These are phyloP conservation scores for Pezicula carpinea DNA, from an alignment of 2,329 filamentous ascomycete species.

Conservation along the genomic window DNA sequence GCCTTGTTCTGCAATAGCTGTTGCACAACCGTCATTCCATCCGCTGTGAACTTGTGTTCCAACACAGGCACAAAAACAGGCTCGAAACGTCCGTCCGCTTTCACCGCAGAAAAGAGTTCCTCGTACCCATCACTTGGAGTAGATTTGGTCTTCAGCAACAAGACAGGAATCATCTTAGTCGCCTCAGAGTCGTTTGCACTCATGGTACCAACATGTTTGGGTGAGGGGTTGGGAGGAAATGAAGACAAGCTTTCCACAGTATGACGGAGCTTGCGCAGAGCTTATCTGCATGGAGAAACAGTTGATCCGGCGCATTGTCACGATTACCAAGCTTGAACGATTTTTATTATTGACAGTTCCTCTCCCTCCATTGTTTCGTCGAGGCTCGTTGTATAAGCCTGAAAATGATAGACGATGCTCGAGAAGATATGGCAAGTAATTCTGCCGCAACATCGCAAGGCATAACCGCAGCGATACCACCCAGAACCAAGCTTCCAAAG, in stretches of 20 bases:
- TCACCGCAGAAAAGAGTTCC: slow-evolving; percentile 52
- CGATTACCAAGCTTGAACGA: slow-evolving; percentile 6
- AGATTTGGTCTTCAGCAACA: slow-evolving; percentile 76
- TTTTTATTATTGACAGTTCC: background rate
- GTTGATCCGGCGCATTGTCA: slow-evolving; percentile 4
- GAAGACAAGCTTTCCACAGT: background rate
- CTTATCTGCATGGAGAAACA: background rate
- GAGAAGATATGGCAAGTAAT: slow-evolving; percentile 16
- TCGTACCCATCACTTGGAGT: slow-evolving; percentile 67
- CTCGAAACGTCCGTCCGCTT: slow-evolving; percentile 43
- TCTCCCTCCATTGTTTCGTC: slow-evolving; percentile 2
- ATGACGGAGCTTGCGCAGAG: background rate
- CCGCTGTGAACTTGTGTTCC: slow-evolving; percentile 61
- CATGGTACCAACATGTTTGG: slow-evolving; percentile 16
- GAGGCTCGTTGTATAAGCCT: background rate
- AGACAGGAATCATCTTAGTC: slow-evolving; percentile 45
- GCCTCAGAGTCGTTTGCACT: slow-evolving; percentile 6
- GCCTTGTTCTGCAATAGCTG: slow-evolving; percentile 40
- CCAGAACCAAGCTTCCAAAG: slow-evolving; percentile 53
- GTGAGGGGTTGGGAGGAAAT: background rate
- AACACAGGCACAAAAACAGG: slow-evolving; percentile 74
- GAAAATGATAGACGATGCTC: slow-evolving; percentile 25
- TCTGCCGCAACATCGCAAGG: slow-evolving; percentile 4
- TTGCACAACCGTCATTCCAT: slow-evolving; percentile 50
- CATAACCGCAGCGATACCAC: slow-evolving; percentile 12